Base-by-base conservation (phyloP, 352 stramenopile species). In the Blastocystis sp. region DNA sequence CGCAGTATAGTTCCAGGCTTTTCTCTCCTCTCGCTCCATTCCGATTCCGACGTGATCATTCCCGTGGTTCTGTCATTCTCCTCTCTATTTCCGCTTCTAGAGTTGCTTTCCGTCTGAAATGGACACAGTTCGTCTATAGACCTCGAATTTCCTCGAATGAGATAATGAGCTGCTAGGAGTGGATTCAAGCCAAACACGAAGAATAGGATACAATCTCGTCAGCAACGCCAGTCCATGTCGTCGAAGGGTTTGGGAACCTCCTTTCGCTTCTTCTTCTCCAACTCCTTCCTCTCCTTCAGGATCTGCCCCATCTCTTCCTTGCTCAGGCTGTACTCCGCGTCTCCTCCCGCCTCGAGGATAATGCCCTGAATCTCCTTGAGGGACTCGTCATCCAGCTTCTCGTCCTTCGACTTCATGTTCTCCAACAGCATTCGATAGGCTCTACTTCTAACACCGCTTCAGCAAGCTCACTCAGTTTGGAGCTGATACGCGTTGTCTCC, bases 301-400 rank as follows among this genome's bases (percentile, higher is more conserved):
- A 69, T 69, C 55, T 70, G 39, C 26, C 33, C 16, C 51, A 85
- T 85, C 45, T 85, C 74, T n/a, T 85, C 74, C 37, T 85, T 85
- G 37, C 74, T 85, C 24, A 85, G 24, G 31, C n/a, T 50, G n/a
- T 67, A 85, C 12, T 50, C 29, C 2, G 51, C 35, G 12, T 63
- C 50, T 1, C 74, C 74, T 2, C 74, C 74, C 33, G 50, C 50
- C 31, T 85, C 74, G 24, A 69, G 50, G 26, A 85, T 67, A 31
- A 85, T 85, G 50, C 55, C 41, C 4, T 85, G 51, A 55, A 85
- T 85, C 51, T 85, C 50, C 61, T 39, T 39, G 37, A 85, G 19
- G 37, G 55, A 59, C 10, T 66, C 60, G 16, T 85, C 74, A 13
- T 29, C 29, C n/a, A 85, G 45, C 29, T 85, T 63, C 26, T 85